These are phyloP conservation scores for Dunaliella sp. DNA, from an alignment of 139 green algal species.

Conservation along the genomic window DNA sequence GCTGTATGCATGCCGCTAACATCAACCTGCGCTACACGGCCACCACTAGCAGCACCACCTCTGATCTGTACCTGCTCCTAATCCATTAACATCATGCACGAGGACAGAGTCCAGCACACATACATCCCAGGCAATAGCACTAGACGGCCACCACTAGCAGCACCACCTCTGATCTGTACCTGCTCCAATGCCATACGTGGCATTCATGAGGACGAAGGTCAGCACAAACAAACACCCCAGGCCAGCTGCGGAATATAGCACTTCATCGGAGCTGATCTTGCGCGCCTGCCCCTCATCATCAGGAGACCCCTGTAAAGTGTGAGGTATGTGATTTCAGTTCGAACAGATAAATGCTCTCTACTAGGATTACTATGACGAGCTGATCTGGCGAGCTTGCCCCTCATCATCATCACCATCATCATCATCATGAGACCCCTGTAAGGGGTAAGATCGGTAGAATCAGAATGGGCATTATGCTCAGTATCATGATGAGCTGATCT, in stretches of 20 bases:
- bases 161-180: background rate
- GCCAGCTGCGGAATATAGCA: background rate
- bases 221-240: conserved; percentile 37
- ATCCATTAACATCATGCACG: conserved; percentile 67
- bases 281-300: background rate
- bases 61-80: conserved; percentile 38
- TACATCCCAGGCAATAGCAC: conserved; percentile 20
- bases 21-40: too few species aligned
- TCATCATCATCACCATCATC: too few species aligned
- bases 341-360: too few species aligned
- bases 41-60: background rate
- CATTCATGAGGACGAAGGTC: conserved; percentile 54
- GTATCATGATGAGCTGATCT: background rate
- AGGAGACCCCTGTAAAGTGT: background rate
- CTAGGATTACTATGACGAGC: too few species aligned
- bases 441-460: too few species aligned
- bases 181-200: conserved; percentile 70
- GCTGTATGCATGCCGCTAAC: too few species aligned
- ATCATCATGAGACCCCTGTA: background rate
- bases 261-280: background rate
- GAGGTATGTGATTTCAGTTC: too few species aligned
- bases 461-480: too few species aligned
- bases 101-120: conserved; percentile 48
- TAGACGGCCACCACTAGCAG: too few species aligned
- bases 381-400: background rate